A percentile compares a stretch with the other conserved stretches of the same genome.
These are phyloP conservation scores for Leucocoprinus birnbaumii DNA, from an alignment of 768 basidiomycete genomes.

Conservation along the genomic window DNA sequence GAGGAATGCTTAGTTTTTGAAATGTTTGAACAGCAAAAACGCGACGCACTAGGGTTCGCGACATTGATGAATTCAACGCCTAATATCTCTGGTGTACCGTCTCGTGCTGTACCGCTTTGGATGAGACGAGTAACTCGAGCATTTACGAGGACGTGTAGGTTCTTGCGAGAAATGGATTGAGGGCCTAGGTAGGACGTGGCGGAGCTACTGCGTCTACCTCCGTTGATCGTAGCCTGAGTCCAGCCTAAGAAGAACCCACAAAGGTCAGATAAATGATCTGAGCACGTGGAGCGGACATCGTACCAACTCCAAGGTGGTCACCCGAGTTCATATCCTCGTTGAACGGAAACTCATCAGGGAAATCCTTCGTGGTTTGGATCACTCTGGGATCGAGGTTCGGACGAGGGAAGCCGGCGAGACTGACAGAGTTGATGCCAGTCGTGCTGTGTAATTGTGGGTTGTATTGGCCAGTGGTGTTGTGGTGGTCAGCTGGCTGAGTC, in stretches of 20 bases:
- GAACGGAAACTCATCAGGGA: conserved; percentile 6
- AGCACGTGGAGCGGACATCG: no score
- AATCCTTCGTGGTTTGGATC: conserved; percentile 11
- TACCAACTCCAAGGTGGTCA: neutral
- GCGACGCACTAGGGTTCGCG: neutral
- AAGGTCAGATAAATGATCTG: no score
- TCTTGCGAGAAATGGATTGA: conserved; percentile 21
- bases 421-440: conserved; percentile 21
- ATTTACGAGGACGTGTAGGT: conserved; percentile 26
- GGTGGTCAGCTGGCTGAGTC: conserved; percentile 24
- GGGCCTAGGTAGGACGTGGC: conserved; percentile 29
- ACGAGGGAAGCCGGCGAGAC: conserved; percentile 20
- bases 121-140: conserved; percentile 21
- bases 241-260: neutral
- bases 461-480: conserved; percentile 28
- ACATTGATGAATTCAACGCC: conserved; percentile 1
- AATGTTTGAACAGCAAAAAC: neutral
- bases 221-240: conserved; percentile 8
- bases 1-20: neutral
- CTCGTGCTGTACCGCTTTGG: conserved; percentile 22
- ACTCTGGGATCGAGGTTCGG: conserved; percentile 18
- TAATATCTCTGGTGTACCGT: conserved; percentile 25
- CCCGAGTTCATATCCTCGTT: conserved; percentile 20
- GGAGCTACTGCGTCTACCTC: conserved; percentile 17
- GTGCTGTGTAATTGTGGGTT: conserved; percentile 26